Evolutionary conservation across 768 basidiomycete species (phyloP).

Genomic region (Leccinum longicurvipes): DNA sequence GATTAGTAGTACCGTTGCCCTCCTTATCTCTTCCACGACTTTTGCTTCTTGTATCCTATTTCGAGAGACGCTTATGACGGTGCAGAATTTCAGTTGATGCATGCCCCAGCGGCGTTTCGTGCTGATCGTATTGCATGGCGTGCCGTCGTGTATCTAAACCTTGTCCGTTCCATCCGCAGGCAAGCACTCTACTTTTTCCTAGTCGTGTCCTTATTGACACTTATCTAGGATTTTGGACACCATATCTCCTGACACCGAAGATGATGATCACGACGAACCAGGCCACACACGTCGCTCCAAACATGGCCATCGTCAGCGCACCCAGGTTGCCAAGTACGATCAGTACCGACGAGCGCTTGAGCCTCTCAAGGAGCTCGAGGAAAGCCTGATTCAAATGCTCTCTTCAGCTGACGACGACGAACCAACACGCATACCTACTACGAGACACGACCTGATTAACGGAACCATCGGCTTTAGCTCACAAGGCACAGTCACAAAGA

Average conservation of each 20-base stretch:
- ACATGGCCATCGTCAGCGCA: slow-evolving; percentile 37
- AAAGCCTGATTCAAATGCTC: slow-evolving; percentile 61
- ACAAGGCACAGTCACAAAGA: slow-evolving; percentile 22
- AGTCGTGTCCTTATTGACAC: slow-evolving; percentile 1
- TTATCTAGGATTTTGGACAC: slow-evolving; percentile 65
- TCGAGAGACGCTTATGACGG: slow-evolving; percentile 18
- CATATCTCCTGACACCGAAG: slow-evolving; percentile 61
- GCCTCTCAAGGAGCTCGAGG: slow-evolving; percentile 70
- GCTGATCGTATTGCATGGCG: slow-evolving; percentile 84
- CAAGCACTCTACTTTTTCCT: slow-evolving; percentile 30
- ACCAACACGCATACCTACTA: slow-evolving; percentile 50
- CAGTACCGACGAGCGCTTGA: slow-evolving; percentile 57
- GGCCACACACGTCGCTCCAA: slow-evolving; percentile 52
- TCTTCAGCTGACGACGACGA: slow-evolving; percentile 68
- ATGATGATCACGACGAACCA: slow-evolving; percentile 52
- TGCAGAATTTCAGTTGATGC: slow-evolving; percentile 80
- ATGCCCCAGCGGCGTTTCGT: slow-evolving; percentile 72
- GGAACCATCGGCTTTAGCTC: slow-evolving; percentile 19
- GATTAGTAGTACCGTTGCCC: background rate
- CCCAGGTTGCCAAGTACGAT: slow-evolving; percentile 57
- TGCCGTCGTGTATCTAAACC: slow-evolving; percentile 83
- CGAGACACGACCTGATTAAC: slow-evolving; percentile 38
- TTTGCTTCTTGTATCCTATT: background rate
- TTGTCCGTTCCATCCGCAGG: slow-evolving; percentile 79
- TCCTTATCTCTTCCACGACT: background rate